phyloP scores from a whole-genome alignment of 75 land plant species.

The Ceratopteris richardii region DNA sequence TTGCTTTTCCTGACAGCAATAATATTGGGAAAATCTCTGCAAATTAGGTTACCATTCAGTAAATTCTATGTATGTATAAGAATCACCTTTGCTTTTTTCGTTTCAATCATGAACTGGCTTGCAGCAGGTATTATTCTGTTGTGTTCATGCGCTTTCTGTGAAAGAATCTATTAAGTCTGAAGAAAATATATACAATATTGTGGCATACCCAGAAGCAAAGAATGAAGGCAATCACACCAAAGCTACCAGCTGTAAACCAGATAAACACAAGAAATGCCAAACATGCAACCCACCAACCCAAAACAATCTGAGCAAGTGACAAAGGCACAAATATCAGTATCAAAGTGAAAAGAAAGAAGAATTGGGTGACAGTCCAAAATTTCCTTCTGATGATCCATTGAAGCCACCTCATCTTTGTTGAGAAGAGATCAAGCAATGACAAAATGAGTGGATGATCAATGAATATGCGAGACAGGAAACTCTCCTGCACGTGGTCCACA shows the following conservation, averaged over 20 bases:
- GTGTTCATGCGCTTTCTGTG: no score
- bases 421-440: conserved; percentile 16
- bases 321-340: conserved; percentile 25
- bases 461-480: background rate
- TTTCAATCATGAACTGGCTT: no score
- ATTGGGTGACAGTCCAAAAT: conserved; percentile 24
- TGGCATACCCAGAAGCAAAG: conserved; percentile 17
- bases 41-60: no score
- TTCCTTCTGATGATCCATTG: conserved; percentile 23
- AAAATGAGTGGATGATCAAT: conserved; percentile 14
- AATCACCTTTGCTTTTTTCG: no score
- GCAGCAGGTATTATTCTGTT: no score
- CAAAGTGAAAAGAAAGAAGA: conserved; percentile 11
- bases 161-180: background rate
- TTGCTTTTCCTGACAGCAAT: no score
- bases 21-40: no score
- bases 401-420: conserved; percentile 2
- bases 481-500: background rate
- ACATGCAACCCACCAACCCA: conserved; percentile 38
- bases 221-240: conserved; percentile 25
- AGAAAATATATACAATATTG: conserved; percentile 5
- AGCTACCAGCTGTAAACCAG: conserved; percentile 26
- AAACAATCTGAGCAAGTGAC: conserved; percentile 24
- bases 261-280: conserved; percentile 26
- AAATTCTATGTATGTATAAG: no score